phyloP scores from a whole-genome alignment of 2,329 filamentous ascomycete species.

The Clarireedia paspali region DNA sequence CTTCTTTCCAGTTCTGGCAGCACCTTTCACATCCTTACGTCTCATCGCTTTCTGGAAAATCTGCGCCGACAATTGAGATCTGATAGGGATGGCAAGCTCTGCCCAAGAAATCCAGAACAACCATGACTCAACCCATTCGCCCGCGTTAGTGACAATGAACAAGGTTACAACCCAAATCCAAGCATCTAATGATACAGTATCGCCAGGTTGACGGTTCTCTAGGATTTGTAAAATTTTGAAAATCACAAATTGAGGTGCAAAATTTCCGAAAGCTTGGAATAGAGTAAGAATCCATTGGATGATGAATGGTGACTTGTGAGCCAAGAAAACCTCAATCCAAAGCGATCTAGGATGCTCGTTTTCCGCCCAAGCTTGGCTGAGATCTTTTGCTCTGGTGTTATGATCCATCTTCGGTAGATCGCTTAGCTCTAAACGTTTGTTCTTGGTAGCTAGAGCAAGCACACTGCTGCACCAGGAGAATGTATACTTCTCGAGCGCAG shows the following conservation, averaged over 20 bases:
- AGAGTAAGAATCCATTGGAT: constrained; percentile 51
- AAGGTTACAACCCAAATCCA: constrained; percentile 65
- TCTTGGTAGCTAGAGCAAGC: constrained; percentile 46
- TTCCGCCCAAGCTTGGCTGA: constrained; percentile 42
- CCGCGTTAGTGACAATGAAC: constrained; percentile 46
- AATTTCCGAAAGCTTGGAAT: constrained; percentile 35
- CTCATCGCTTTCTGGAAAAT: constrained; percentile 73
- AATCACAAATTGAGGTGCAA: constrained; percentile 64
- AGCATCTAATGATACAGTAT: constrained; percentile 42
- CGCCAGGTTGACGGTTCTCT: constrained; percentile 44
- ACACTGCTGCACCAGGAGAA: constrained; percentile 57
- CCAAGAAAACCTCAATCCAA: constrained; percentile 51
- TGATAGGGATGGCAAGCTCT: constrained; percentile 56
- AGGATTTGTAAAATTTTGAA: constrained; percentile 57
- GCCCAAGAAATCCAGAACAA: constrained; percentile 60
- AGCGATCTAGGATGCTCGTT: constrained; percentile 43
- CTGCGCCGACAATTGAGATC: constrained; percentile 61
- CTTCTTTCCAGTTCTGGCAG: constrained; percentile 38
- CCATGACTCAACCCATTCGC: constrained; percentile 54
- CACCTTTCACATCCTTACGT: constrained; percentile 67
- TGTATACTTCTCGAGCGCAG: constrained; percentile 53
- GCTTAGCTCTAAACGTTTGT: constrained; percentile 51
- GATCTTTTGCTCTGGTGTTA: constrained; percentile 42
- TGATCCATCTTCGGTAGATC: constrained; percentile 57
- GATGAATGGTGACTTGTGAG: constrained; percentile 48